Conservation (phyloP, 1,139 yeast genomes). For the Blastobotrys malaysiensis region DNA sequence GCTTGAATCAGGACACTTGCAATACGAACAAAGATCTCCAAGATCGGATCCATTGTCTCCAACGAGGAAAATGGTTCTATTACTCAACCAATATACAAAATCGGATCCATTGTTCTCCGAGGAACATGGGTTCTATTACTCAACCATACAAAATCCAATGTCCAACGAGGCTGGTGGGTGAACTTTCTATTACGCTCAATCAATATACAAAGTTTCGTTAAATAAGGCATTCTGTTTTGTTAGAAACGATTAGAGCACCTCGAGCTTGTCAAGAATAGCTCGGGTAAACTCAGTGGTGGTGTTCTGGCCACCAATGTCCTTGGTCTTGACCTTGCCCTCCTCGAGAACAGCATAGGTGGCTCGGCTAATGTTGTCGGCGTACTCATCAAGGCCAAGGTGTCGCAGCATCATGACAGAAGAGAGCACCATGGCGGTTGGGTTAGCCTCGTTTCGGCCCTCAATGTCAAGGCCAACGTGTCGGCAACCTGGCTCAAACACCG, state of each 20-base stretch:
- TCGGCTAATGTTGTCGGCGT: conserved; percentile 78
- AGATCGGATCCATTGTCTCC: no score
- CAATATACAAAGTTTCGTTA: not conserved
- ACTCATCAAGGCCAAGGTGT: conserved; percentile 81
- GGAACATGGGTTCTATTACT: no score
- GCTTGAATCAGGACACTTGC: no score
- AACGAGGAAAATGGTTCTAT: no score
- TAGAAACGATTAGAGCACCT: conserved; percentile 30
- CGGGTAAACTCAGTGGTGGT: conserved; percentile 92
- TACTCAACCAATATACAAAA: no score
- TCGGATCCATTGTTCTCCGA: no score
- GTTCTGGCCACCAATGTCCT: conserved; percentile 84
- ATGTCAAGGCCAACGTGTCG: conserved; percentile 98
- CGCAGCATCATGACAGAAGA: conserved; percentile 88
- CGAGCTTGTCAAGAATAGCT: conserved; percentile 67
- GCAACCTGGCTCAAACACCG: conserved; percentile 99
- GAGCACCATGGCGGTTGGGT: conserved; percentile 96
- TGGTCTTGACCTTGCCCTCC: conserved; percentile 75
- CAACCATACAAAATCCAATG: no score
- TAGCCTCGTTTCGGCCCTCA: conserved; percentile 89
- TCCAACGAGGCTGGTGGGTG: no score
- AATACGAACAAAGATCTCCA: no score
- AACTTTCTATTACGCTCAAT: not conserved
- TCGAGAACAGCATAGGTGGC: conserved; percentile 89
- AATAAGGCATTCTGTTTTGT: not conserved